Percentiles rank a stretch among this genome's conserved stretches.
phyloP scores from a whole-genome alignment of 139 green algal genomes.

The Chlamydomonas asymmetrica region DNA sequence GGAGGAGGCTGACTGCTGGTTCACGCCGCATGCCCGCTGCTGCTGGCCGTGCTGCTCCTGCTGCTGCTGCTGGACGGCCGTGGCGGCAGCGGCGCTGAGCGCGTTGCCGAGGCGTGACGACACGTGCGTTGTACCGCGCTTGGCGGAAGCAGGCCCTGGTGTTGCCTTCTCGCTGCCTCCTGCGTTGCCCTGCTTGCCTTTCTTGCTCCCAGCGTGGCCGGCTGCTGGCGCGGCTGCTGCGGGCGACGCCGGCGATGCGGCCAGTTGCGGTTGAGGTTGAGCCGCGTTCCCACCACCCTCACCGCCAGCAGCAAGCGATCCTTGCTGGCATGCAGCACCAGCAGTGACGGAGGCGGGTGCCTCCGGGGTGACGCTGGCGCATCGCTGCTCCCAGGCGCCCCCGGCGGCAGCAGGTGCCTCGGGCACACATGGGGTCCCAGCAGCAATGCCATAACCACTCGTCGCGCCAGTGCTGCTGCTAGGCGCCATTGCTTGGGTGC shows the following conservation, averaged over 20 bases:
- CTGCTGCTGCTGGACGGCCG: neutral
- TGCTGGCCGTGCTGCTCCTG: neutral
- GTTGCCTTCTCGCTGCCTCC: neutral
- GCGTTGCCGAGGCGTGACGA: neutral
- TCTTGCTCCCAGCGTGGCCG: neutral
- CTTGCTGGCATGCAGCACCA: too few species aligned
- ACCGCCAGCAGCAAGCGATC: too few species aligned
- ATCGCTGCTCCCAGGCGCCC: too few species aligned
- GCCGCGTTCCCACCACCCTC: too few species aligned
- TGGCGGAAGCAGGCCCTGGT: neutral
- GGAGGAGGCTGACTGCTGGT: neutral
- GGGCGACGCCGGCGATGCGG: neutral
- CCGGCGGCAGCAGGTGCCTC: too few species aligned
- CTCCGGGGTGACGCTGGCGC: too few species aligned
- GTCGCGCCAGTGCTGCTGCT: constrained; percentile 1
- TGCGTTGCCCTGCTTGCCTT: neutral
- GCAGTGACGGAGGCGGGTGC: too few species aligned
- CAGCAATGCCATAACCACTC: too few species aligned
- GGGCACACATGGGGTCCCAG: too few species aligned
- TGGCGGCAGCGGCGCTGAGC: too few species aligned
- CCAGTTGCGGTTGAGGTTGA: neutral
- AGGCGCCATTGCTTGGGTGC: neutral
- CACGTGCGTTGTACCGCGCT: too few species aligned
- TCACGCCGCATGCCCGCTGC: too few species aligned
- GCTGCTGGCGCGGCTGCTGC: neutral